Evolutionary conservation across 129 eudicot genomes (phyloP).

Genomic region (Silybum marianum): DNA sequence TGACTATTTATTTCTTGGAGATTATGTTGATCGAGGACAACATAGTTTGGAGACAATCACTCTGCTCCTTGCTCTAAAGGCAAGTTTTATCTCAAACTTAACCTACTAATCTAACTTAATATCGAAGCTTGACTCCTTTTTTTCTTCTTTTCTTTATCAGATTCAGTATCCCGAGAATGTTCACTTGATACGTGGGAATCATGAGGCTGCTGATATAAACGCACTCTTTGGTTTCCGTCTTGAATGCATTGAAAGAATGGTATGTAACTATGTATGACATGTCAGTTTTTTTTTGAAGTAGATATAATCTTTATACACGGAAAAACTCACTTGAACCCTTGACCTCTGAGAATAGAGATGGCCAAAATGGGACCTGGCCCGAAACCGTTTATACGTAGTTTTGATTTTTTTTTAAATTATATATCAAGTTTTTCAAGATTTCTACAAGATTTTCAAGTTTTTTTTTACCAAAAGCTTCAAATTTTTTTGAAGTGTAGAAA

Average conservation of each 20-base stretch:
- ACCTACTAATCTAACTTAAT: neutral
- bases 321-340: neutral
- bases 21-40: slow-evolving; percentile 98
- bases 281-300: neutral
- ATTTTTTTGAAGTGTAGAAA: too few species aligned
- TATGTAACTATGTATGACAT: slow-evolving; percentile 29
- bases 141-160: slow-evolving; percentile 36
- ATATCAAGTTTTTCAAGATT: too few species aligned
- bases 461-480: too few species aligned
- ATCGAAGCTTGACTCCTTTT: slow-evolving; percentile 4
- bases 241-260: slow-evolving; percentile 99
- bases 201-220: slow-evolving; percentile 98
- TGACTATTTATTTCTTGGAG: slow-evolving; percentile 94
- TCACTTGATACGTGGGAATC: slow-evolving; percentile 98
- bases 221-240: slow-evolving; percentile 98
- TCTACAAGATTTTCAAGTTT: too few species aligned
- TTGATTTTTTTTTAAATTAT: too few species aligned
- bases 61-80: slow-evolving; percentile 94
- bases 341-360: neutral
- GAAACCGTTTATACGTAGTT: too few species aligned
- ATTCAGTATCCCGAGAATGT: slow-evolving; percentile 95
- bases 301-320: neutral
- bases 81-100: slow-evolving; percentile 27
- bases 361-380: too few species aligned
- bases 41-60: slow-evolving; percentile 99